Conservation (phyloP, 257 asterid genomes). For the Lantana camara region DNA sequence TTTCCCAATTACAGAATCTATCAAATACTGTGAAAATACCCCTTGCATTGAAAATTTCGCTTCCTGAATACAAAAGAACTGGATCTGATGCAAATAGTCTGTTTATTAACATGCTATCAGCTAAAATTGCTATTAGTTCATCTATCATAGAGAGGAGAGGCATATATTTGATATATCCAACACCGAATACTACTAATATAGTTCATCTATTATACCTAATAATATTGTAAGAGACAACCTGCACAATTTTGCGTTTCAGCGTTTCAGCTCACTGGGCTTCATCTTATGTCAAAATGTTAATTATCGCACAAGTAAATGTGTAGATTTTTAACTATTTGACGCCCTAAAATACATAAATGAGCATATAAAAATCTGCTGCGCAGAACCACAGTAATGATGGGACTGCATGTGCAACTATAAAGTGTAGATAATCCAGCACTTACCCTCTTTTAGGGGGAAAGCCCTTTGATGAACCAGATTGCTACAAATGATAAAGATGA, state of each 20-base stretch:
- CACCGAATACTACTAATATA: too few species aligned
- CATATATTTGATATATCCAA: too few species aligned
- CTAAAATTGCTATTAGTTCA: neutral
- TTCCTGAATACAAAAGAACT: neutral
- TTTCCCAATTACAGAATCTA: neutral
- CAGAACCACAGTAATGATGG: neutral
- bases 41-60: neutral
- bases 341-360: neutral
- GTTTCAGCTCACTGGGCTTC: slow-evolving; percentile 12
- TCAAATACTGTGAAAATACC: neutral
- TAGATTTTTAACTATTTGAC: neutral
- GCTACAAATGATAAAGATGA: slow-evolving; percentile 53
- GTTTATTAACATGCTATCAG: neutral
- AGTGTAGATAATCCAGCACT: slow-evolving; percentile 39
- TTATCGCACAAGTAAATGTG: neutral
- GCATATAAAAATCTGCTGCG: neutral
- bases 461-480: slow-evolving; percentile 52
- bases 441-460: slow-evolving; percentile 59
- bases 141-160: too few species aligned
- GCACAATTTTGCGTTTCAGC: slow-evolving; percentile 2
- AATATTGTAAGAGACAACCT: neutral
- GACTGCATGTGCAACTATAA: slow-evolving; percentile 17
- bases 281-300: neutral
- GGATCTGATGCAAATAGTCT: neutral
- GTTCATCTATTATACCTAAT: too few species aligned